Conservation (phyloP, 1,284 basidiomycete species). For the Ceratobasidium sp. region DNA sequence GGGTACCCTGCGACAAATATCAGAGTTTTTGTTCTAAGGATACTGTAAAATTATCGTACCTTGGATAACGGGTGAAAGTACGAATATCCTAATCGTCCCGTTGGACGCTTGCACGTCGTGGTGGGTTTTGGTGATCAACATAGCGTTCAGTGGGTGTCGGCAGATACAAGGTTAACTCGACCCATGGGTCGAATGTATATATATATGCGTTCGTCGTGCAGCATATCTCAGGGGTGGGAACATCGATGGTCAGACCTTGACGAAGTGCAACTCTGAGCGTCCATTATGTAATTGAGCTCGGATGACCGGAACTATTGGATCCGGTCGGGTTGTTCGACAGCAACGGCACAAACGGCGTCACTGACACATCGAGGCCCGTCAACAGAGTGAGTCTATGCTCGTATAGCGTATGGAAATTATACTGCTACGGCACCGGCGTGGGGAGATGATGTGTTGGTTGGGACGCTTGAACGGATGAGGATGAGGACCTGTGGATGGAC, state of each 20-base stretch:
- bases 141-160: conserved; percentile 49
- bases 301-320: neutral
- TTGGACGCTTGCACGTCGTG: conserved; percentile 69
- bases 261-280: neutral
- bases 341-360: conserved; percentile 34
- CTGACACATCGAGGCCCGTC: conserved; percentile 34
- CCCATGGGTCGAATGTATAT: neutral
- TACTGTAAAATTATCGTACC: neutral
- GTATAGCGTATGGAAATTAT: neutral
- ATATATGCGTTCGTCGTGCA: conserved; percentile 17
- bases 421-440: neutral
- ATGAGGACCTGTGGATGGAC: conserved; percentile 17
- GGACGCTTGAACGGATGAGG: conserved; percentile 1
- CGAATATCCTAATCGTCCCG: conserved; percentile 75
- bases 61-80: conserved; percentile 72
- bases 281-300: neutral
- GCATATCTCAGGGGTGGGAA: conserved; percentile 19
- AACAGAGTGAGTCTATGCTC: conserved; percentile 22
- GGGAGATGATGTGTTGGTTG: no score
- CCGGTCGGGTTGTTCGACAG: conserved; percentile 16
- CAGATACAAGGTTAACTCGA: neutral
- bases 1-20: conserved; percentile 62
- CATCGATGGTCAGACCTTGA: conserved; percentile 28
- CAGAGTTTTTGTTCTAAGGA: neutral
- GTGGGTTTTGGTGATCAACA: conserved; percentile 82